phyloP scores from a whole-genome alignment of 2,329 filamentous ascomycete species.

The Trichophyton verrucosum region DNA sequence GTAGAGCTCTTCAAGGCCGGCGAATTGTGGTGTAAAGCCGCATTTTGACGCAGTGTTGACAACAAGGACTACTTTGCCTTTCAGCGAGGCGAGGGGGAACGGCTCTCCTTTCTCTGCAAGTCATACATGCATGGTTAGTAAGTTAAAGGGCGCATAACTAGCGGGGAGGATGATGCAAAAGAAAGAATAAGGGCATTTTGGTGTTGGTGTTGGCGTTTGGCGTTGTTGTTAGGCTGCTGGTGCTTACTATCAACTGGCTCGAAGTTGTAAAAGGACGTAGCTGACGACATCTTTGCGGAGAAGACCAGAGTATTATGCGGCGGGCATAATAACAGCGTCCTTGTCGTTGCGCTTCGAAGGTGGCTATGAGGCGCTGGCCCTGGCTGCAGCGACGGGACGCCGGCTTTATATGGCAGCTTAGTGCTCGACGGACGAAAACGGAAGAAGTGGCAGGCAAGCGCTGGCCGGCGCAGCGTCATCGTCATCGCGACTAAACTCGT shows the following conservation, averaged over 20 bases:
- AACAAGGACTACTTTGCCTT: constrained; percentile 86
- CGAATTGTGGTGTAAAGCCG: constrained; percentile 95
- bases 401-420: background rate
- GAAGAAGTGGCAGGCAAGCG: background rate
- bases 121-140: constrained; percentile 4
- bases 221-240: background rate
- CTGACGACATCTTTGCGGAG: constrained; percentile 12
- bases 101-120: constrained; percentile 57
- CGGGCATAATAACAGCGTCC: background rate
- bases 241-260: constrained; percentile 45
- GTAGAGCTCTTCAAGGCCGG: constrained; percentile 81
- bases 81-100: constrained; percentile 57
- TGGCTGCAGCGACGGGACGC: background rate
- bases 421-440: background rate
- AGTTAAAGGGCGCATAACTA: constrained; percentile 9
- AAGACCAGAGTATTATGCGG: background rate
- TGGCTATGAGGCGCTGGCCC: background rate
- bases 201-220: no score
- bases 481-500: background rate
- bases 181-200: no score
- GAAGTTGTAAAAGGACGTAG: constrained; percentile 43
- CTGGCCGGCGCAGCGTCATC: background rate
- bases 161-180: background rate
- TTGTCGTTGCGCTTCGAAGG: background rate
- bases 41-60: constrained; percentile 99